Evolutionary conservation across 2,329 filamentous ascomycete genomes (phyloP).

Genomic region (Fusarium sublunatum): DNA sequence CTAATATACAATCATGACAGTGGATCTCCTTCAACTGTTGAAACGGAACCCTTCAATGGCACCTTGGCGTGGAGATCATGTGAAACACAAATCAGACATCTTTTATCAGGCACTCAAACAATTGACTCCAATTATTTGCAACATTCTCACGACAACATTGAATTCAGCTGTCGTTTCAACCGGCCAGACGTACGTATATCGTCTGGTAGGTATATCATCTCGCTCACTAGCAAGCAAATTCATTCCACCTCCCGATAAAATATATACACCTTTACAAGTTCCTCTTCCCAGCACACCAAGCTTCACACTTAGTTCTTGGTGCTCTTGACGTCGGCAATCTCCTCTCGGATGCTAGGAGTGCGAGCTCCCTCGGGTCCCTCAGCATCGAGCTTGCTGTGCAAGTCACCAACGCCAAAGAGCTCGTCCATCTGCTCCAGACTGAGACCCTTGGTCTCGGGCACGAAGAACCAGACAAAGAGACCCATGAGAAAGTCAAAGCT

Average conservation of each 20-base stretch:
- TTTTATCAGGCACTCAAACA: too few species aligned
- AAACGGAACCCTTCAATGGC: too few species aligned
- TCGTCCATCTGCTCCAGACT: conserved; percentile 74
- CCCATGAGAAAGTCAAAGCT: conserved; percentile 74
- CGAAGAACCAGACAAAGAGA: conserved; percentile 73
- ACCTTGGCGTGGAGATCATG: neutral
- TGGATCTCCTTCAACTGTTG: too few species aligned
- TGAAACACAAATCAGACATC: neutral
- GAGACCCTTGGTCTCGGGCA: conserved; percentile 77
- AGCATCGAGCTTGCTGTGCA: conserved; percentile 46
- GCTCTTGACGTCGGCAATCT: conserved; percentile 35
- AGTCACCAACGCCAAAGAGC: conserved; percentile 69
- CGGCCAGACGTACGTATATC: conserved; percentile 1
- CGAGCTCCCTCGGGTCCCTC: conserved; percentile 49
- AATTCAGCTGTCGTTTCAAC: conserved; percentile 7
- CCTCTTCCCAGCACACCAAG: neutral
- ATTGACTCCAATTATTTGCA: too few species aligned
- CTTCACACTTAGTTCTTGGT: conserved; percentile 9
- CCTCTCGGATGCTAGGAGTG: conserved; percentile 45
- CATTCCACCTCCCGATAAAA: neutral
- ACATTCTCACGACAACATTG: neutral
- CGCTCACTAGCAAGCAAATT: neutral
- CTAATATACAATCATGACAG: too few species aligned
- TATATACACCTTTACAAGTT: neutral
- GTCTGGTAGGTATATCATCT: conserved; percentile 4